A percentile compares a stretch with the other conserved stretches of the same genome.
Conservation (phyloP, 148 eudicot genomes). For the Cornus suecica region DNA sequence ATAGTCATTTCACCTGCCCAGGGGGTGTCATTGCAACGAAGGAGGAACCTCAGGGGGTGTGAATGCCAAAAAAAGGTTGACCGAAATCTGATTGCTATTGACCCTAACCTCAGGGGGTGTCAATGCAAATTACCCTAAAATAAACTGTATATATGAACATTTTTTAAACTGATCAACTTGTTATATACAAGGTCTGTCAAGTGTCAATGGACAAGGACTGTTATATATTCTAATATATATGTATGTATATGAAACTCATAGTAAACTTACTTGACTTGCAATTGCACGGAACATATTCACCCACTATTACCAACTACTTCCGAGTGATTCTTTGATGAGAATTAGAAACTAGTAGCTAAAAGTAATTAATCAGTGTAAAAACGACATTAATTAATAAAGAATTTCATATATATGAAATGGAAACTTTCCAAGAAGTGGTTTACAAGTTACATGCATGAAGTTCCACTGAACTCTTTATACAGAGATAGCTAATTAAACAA, state of each 20-base stretch:
- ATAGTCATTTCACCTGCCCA: too few relatives aligned
- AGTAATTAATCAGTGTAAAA: neutral
- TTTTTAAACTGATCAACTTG: neutral
- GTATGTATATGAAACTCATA: neutral
- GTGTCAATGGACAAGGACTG: neutral
- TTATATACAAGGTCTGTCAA: too few relatives aligned
- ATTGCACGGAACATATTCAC: neutral
- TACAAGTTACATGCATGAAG: neutral
- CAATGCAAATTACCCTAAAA: too few relatives aligned
- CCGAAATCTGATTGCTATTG: too few relatives aligned
- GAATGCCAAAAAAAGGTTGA: too few relatives aligned
- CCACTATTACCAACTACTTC: neutral
- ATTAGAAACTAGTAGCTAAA: too few relatives aligned
- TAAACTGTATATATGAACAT: constrained; percentile 1
- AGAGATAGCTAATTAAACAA: neutral
- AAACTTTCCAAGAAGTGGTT: neutral
- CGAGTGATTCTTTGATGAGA: neutral
- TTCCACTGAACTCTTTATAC: too few relatives aligned
- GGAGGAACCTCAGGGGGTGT: too few relatives aligned
- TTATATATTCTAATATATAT: too few relatives aligned
- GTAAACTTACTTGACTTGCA: neutral
- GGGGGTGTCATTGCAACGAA: too few relatives aligned
- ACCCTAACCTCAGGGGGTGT: too few relatives aligned
- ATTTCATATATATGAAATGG: neutral
- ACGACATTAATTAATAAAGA: neutral